phyloP scores from a whole-genome alignment of 1,139 yeast genomes.

The Arxiozyma heterogenica region DNA sequence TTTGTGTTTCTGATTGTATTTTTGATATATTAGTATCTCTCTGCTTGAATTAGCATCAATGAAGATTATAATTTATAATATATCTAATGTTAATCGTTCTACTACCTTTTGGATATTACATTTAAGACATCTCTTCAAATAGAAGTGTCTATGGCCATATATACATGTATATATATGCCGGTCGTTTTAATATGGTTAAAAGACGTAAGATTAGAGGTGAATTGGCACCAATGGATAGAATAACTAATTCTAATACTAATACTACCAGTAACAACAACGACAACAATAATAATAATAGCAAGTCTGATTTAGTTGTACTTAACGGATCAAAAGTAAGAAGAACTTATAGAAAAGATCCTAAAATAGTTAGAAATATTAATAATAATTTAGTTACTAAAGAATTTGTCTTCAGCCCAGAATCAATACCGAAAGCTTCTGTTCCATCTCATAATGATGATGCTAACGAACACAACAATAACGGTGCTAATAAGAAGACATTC shows the following conservation, averaged over 20 bases:
- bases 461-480: not conserved
- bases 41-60: too few species aligned
- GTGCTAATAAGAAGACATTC: too few species aligned
- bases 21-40: too few species aligned
- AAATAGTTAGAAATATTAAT: slow-evolving; percentile 6
- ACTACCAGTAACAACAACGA: too few species aligned
- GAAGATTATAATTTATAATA: too few species aligned
- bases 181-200: not conserved
- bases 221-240: slow-evolving; percentile 1
- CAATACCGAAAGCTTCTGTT: slow-evolving; percentile 1
- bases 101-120: too few species aligned
- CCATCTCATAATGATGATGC: not conserved
- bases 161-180: too few species aligned
- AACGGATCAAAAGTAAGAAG: slow-evolving; percentile 4
- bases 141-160: too few species aligned
- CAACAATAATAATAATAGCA: too few species aligned
- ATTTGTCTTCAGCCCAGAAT: slow-evolving; percentile 5
- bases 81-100: too few species aligned
- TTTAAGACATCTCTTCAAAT: too few species aligned
- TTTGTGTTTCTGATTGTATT: too few species aligned
- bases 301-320: not conserved
- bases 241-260: not conserved
- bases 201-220: slow-evolving; percentile 1
- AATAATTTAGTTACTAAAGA: slow-evolving; percentile 3
- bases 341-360: slow-evolving; percentile 7